Evolutionary conservation across 441 rosid genomes (phyloP).

Genomic region (Populus hybrid): DNA sequence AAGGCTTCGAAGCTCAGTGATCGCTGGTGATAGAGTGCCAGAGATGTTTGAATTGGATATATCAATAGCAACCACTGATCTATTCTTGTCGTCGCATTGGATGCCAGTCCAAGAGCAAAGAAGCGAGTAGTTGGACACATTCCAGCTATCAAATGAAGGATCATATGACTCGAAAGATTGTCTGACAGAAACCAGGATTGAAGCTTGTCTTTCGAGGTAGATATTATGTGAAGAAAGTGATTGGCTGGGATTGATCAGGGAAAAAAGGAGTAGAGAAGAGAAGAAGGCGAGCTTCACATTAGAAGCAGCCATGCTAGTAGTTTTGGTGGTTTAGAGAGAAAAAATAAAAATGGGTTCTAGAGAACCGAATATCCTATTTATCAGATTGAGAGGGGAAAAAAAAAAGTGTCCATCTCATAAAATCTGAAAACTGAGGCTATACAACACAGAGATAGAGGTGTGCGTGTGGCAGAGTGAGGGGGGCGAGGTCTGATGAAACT

Average conservation of each 20-base stretch:
- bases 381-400: conserved; percentile 10
- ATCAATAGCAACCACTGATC: conserved; percentile 49
- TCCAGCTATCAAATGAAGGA: conserved; percentile 57
- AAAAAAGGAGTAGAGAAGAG: conserved; percentile 28
- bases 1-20: conserved; percentile 44
- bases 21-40: conserved; percentile 56
- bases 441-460: background rate
- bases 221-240: conserved; percentile 36
- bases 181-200: conserved; percentile 55
- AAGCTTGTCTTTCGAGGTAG: conserved; percentile 50
- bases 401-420: conserved; percentile 5
- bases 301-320: conserved; percentile 28
- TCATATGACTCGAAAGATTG: conserved; percentile 47
- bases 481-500: conserved; percentile 12
- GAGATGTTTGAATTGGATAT: conserved; percentile 56
- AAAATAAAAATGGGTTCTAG: background rate
- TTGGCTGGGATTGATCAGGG: conserved; percentile 12
- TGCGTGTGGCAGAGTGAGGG: background rate
- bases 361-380: conserved; percentile 10
- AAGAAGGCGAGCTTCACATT: conserved; percentile 15
- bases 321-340: background rate
- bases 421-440: background rate
- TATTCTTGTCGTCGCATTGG: conserved; percentile 43
- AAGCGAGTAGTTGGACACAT: conserved; percentile 44
- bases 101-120: conserved; percentile 75